phyloP scores from a whole-genome alignment of 108 stramenopile species.

The Nitzschia sp. region DNA sequence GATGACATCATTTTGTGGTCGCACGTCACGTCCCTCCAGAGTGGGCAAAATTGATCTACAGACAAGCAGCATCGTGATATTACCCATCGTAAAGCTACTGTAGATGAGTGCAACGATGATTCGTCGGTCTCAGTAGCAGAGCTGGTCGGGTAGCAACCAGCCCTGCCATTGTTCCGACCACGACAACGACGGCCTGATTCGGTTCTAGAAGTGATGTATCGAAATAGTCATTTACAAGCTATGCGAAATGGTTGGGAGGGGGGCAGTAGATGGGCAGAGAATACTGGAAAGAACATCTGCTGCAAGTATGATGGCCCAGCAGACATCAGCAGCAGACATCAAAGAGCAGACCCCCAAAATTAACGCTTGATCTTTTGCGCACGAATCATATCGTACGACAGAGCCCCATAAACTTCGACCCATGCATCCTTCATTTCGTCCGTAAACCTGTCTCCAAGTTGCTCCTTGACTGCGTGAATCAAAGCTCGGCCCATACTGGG shows the following conservation, averaged over 20 bases:
- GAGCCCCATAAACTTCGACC: constrained; percentile 33
- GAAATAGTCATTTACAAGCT: no score
- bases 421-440: constrained; percentile 41
- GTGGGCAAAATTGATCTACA: no score
- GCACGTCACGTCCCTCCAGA: no score
- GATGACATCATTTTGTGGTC: no score
- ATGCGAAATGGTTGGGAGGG: neutral
- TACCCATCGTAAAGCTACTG: no score
- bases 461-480: constrained; percentile 32
- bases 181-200: no score
- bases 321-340: neutral
- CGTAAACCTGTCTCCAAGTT: constrained; percentile 45
- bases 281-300: neutral
- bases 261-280: neutral
- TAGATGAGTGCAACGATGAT: no score
- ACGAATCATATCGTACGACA: constrained; percentile 38
- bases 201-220: no score
- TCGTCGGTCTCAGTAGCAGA: no score
- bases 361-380: constrained; percentile 35
- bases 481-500: constrained; percentile 50
- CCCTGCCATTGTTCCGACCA: no score
- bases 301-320: neutral
- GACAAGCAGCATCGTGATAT: no score
- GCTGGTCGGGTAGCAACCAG: no score
- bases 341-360: neutral